phyloP scores from a whole-genome alignment of 192 early-diverging fungal genomes.

The Coemansia sp. region DNA sequence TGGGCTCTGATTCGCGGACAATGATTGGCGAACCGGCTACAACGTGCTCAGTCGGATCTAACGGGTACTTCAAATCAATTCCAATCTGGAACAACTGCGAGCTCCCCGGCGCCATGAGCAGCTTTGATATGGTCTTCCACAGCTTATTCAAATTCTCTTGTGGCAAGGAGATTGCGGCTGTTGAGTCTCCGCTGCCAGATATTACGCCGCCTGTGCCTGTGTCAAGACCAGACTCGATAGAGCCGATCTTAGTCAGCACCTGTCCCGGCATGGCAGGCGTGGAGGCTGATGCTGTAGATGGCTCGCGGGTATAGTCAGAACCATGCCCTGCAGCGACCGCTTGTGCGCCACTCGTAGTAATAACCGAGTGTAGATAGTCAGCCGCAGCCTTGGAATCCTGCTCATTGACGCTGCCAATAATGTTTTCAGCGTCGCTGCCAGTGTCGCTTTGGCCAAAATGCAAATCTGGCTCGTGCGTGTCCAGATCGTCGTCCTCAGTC shows the following conservation, averaged over 20 bases:
- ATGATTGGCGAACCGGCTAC: conserved; percentile 84
- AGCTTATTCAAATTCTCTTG: conserved; percentile 43
- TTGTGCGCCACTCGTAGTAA: conserved; percentile 12
- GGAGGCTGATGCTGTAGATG: conserved; percentile 21
- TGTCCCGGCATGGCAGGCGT: conserved; percentile 13
- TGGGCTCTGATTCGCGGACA: conserved; percentile 89
- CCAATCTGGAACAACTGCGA: conserved; percentile 52
- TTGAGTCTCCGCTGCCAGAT: conserved; percentile 22
- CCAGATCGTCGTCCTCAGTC: conserved; percentile 42
- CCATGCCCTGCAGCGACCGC: conserved; percentile 2
- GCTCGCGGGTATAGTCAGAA: conserved; percentile 18
- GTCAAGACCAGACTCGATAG: conserved; percentile 27
- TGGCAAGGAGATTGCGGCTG: conserved; percentile 16
- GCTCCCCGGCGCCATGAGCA: conserved; percentile 38
- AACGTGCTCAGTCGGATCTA: conserved; percentile 78
- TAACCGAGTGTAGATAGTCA: conserved; percentile 28
- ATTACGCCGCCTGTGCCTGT: neutral
- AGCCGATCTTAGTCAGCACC: conserved; percentile 32
- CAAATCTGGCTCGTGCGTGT: conserved; percentile 45
- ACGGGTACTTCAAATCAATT: conserved; percentile 50
- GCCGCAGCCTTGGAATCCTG: conserved; percentile 27
- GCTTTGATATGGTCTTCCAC: conserved; percentile 48
- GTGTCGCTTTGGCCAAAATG: conserved; percentile 51
- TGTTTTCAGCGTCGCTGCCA: conserved; percentile 43
- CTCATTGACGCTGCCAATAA: conserved; percentile 2